A percentile compares a stretch with the other conserved stretches of the same genome.
Evolutionary conservation across 2,329 filamentous ascomycete genomes (phyloP).

Genomic region (Verticillium nonalfalfae): DNA sequence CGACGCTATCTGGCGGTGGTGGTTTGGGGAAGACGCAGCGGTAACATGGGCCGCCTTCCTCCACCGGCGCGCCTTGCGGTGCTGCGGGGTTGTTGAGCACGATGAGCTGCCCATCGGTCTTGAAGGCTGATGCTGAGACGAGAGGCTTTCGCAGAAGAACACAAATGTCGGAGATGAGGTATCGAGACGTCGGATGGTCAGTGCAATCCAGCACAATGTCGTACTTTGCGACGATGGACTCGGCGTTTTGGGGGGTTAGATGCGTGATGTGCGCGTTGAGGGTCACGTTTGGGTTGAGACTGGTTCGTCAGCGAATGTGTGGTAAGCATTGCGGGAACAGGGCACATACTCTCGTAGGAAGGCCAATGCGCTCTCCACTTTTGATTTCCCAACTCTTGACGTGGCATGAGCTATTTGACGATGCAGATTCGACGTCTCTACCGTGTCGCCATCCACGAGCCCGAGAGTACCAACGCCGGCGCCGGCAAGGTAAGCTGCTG

Average conservation of each 20-base stretch:
- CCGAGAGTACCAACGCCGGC: conserved; percentile 81
- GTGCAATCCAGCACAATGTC: conserved; percentile 92
- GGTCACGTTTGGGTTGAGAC: conserved; percentile 65
- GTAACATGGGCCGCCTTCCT: conserved; percentile 75
- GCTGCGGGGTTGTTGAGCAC: conserved; percentile 76
- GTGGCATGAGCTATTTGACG: conserved; percentile 81
- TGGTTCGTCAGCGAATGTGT: conserved; percentile 22
- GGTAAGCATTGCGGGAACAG: neutral
- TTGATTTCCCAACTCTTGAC: conserved; percentile 62
- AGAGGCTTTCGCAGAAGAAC: conserved; percentile 74
- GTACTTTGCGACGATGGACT: conserved; percentile 60
- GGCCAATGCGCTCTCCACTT: conserved; percentile 70
- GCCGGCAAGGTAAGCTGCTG: conserved; percentile 85
- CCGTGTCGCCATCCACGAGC: conserved; percentile 78
- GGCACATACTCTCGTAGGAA: conserved; percentile 46
- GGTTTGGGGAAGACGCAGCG: conserved; percentile 87
- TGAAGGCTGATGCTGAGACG: conserved; percentile 82
- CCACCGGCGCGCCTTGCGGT: conserved; percentile 42
- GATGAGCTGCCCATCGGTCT: conserved; percentile 84
- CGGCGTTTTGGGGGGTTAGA: conserved; percentile 63
- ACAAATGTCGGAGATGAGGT: conserved; percentile 86
- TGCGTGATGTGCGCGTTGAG: conserved; percentile 59
- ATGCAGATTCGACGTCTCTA: conserved; percentile 88
- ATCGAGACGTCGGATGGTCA: conserved; percentile 85
- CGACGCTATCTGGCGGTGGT: conserved; percentile 74